These are phyloP conservation scores for Hyphopichia buzzinii DNA, from an alignment of 1,139 yeast species.

Conservation along the genomic window DNA sequence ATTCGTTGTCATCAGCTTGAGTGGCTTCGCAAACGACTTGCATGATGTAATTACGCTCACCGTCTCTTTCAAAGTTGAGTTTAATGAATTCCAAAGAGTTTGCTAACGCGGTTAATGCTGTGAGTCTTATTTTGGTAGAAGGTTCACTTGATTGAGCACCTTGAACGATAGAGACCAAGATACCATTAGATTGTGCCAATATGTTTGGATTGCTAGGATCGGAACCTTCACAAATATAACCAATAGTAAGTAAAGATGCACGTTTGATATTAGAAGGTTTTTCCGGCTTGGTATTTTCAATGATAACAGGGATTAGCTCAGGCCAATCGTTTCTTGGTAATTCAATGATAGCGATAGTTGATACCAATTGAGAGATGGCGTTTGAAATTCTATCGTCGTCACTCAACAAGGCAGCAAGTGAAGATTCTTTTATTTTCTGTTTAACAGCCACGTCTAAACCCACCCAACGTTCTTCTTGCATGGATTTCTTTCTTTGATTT, in stretches of 20 bases:
- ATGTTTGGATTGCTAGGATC: slow-evolving; percentile 82
- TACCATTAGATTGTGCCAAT: slow-evolving; percentile 84
- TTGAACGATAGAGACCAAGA: slow-evolving; percentile 91
- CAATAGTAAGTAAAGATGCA: slow-evolving; percentile 84
- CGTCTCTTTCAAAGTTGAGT: slow-evolving; percentile 84
- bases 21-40: slow-evolving; percentile 99
- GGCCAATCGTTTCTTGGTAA: slow-evolving; percentile 88
- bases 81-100: slow-evolving; percentile 89
- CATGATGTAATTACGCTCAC: slow-evolving; percentile 95
- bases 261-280: slow-evolving; percentile 79
- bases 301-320: slow-evolving; percentile 75
- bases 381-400: slow-evolving; percentile 79
- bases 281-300: slow-evolving; percentile 78
- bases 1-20: slow-evolving; percentile 75
- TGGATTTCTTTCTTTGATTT: slow-evolving; percentile 49
- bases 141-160: slow-evolving; percentile 89
- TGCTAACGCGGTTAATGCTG: slow-evolving; percentile 89
- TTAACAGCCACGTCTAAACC: slow-evolving; percentile 54
- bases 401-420: slow-evolving; percentile 64
- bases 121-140: slow-evolving; percentile 69
- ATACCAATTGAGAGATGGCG: slow-evolving; percentile 90
- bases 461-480: slow-evolving; percentile 63
- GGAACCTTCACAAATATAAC: slow-evolving; percentile 93
- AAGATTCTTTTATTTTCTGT: slow-evolving; percentile 62
- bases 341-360: slow-evolving; percentile 94